These are phyloP conservation scores for Russula abietina DNA, from an alignment of 768 basidiomycete species.

Conservation along the genomic window DNA sequence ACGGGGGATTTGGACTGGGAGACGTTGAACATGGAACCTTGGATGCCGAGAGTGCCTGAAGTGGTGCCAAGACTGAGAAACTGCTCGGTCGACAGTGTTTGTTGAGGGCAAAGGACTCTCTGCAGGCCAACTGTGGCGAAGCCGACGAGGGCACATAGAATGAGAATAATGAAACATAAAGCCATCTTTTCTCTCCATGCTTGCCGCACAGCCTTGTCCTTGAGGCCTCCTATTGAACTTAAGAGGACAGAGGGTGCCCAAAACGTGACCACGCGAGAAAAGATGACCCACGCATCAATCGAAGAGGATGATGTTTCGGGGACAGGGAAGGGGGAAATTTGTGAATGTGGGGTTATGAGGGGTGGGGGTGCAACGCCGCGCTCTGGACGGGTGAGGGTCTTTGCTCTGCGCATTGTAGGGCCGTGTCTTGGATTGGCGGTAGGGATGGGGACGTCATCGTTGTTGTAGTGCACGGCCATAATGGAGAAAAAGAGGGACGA, in stretches of 20 bases:
- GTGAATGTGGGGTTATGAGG: slow-evolving; percentile 76
- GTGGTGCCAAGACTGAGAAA: slow-evolving; percentile 47
- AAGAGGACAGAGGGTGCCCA: slow-evolving; percentile 86
- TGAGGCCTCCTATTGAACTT: slow-evolving; percentile 68
- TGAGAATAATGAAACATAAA: slow-evolving; percentile 76
- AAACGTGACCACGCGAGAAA: slow-evolving; percentile 74
- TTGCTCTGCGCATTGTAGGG: slow-evolving; percentile 72
- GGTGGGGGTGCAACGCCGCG: slow-evolving; percentile 90
- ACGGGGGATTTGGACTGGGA: slow-evolving; percentile 42
- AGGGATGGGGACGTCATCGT: slow-evolving; percentile 24
- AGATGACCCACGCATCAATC: slow-evolving; percentile 69
- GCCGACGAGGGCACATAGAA: slow-evolving; percentile 75
- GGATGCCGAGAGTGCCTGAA: slow-evolving; percentile 64
- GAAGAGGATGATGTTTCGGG: slow-evolving; percentile 33
- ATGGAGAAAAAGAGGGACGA: slow-evolving; percentile 12
- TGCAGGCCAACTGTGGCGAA: slow-evolving; percentile 95
- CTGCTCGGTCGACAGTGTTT: slow-evolving; percentile 38
- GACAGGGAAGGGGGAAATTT: slow-evolving; percentile 36
- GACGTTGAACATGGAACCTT: slow-evolving; percentile 74
- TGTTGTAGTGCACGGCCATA: slow-evolving; percentile 18
- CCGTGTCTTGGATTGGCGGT: slow-evolving; percentile 25
- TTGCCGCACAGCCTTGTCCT: slow-evolving; percentile 69
- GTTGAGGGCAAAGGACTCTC: slow-evolving; percentile 79
- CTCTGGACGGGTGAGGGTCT: slow-evolving; percentile 95
- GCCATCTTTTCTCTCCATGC: slow-evolving; percentile 99